These are phyloP conservation scores for Alternaria novae-zelandiae DNA, from an alignment of 2,329 filamentous ascomycete species.

Conservation along the genomic window DNA sequence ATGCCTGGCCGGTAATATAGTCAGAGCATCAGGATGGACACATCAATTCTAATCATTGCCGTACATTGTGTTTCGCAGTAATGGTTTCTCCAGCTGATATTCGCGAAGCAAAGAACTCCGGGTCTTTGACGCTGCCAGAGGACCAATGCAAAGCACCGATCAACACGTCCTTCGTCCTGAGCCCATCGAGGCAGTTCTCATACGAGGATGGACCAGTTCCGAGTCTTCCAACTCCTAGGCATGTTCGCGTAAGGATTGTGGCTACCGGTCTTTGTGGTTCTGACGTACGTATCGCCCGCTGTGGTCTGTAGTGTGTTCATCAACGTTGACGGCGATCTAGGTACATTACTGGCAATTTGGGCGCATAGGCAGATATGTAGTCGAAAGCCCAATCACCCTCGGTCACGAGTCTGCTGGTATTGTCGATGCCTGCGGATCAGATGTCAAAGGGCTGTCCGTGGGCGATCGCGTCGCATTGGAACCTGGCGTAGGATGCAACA, in stretches of 20 bases:
- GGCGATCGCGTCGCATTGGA: not conserved
- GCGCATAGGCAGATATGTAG: not conserved
- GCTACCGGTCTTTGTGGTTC: not conserved
- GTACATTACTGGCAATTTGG: not conserved
- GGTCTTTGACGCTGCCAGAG: not conserved
- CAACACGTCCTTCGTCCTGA: not conserved
- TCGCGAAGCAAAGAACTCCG: not conserved
- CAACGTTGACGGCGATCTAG: not conserved
- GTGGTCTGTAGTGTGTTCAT: not conserved
- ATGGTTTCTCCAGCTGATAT: not conserved
- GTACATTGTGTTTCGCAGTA: not conserved
- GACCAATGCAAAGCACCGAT: accelerated
- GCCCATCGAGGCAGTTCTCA: not conserved
- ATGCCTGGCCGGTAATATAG: not conserved
- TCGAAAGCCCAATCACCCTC: not conserved
- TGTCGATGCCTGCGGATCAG: not conserved
- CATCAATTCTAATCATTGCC: not conserved
- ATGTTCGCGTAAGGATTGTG: not conserved
- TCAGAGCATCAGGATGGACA: not conserved
- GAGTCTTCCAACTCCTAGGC: not conserved
- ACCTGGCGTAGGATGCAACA: not conserved
- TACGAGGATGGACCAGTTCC: not conserved
- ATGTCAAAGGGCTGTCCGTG: not conserved
- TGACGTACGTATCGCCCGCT: not conserved
- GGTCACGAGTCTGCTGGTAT: not conserved